Evolutionary conservation across 192 early-diverging fungal species (phyloP).

Genomic region (Piromyces finnis): DNA sequence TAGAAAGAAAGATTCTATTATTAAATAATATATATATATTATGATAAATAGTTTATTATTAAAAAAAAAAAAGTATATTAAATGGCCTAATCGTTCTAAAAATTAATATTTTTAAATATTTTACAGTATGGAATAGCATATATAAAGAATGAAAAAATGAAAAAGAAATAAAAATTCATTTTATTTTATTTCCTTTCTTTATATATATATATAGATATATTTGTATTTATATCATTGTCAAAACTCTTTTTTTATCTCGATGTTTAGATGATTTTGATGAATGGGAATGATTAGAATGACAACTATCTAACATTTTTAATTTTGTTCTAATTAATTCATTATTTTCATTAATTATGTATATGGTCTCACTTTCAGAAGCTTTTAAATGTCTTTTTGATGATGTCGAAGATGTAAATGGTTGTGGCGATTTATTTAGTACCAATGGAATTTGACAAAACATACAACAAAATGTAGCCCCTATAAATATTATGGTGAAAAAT

Average conservation of each 20-base stretch:
- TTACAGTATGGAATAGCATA: too few species aligned
- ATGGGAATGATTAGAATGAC: neutral
- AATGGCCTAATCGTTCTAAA: too few species aligned
- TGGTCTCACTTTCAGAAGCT: neutral
- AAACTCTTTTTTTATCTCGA: neutral
- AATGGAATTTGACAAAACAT: neutral
- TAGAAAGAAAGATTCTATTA: too few species aligned
- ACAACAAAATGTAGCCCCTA: neutral
- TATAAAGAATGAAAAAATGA: too few species aligned
- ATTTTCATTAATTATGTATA: neutral
- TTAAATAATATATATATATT: too few species aligned
- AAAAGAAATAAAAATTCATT: too few species aligned
- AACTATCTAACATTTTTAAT: neutral
- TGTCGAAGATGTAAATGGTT: too few species aligned
- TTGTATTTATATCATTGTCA: neutral
- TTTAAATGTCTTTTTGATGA: neutral
- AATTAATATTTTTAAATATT: too few species aligned
- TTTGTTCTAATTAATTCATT: neutral
- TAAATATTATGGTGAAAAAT: neutral
- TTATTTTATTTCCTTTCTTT: too few species aligned
- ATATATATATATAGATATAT: neutral
- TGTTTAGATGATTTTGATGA: neutral
- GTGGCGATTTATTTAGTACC: too few species aligned
- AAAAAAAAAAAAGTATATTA: too few species aligned
- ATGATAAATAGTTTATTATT: too few species aligned